Base-by-base conservation (phyloP, 2,329 filamentous ascomycete species). In the Nemania sp. region DNA sequence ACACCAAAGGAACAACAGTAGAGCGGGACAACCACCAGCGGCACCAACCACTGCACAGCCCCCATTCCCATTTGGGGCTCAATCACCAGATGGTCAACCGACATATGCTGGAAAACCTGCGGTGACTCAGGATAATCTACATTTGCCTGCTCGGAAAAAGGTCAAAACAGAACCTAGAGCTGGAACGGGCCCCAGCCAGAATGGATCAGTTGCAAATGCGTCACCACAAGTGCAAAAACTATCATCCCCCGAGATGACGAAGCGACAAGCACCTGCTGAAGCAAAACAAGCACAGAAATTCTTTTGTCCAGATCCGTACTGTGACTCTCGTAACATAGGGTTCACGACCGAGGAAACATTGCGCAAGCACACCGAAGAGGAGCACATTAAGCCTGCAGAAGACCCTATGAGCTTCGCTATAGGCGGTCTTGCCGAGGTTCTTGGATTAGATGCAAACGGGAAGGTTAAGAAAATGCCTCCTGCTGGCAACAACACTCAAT, bases 51-150 rank as follows among this genome's bases (percentile, higher is more conserved):
- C 84, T 1, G 74, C 84, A 15, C 86, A 89, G 69, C 84, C 87
- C 18, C 88, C 88, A 0, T 89, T 88, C 76, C 79, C 81, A 27
- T 84, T 90, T 64, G 85, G 85, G 13, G 85, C 82, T 20, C 79
- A 82, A 8, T 89, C 88, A 5, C 88, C 89, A 35, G 86, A 88
- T 70, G 88, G 88, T 13, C 85, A 87, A 64, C 88, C 88, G 1
- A 82, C 81, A 6, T 89, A 89, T 69, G 83, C 85, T 53, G 81
- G 79, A 75, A 85, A 83, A 75, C 80, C 84, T 1, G 80, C 84
- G 58, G 78, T 89, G 35, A 87, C 87, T 41, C 80, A 82, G 62
- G 82, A 84, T 0, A 85, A 86, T 60, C 79, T 90, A 43, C 83
- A 86, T 59, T 79, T 89, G 24, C 89, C 88, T 5, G 80, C 85